These are phyloP conservation scores for Fusarium sp. DNA, from an alignment of 2,329 filamentous ascomycete genomes.

Conservation along the genomic window DNA sequence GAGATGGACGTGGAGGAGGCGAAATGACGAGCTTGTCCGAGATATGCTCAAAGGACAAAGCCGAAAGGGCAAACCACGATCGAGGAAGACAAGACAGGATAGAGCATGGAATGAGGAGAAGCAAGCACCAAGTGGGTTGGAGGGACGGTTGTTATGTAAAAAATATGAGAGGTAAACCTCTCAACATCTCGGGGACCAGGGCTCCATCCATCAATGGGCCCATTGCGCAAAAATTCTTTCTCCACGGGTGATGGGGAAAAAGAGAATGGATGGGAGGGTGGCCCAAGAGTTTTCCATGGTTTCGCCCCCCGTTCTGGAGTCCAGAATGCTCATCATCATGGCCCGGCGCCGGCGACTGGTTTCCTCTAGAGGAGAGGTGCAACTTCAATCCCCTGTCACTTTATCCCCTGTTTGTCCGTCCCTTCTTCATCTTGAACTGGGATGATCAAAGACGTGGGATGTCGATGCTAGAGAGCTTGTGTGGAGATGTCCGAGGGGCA, in stretches of 20 bases:
- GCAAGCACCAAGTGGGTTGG: constrained; percentile 41
- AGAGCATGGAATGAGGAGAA: constrained; percentile 15
- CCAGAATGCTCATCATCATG: constrained; percentile 7
- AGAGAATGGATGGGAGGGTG: constrained; percentile 1
- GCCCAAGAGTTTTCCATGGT: constrained; percentile 12
- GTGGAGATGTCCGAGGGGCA: constrained; percentile 1
- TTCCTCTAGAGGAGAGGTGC: not conserved
- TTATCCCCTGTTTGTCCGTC: not conserved
- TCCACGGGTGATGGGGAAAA: constrained; percentile 21
- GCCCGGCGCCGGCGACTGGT: not conserved
- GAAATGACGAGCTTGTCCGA: not conserved
- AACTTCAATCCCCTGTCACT: not conserved
- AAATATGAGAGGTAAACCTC: constrained; percentile 28
- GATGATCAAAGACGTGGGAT: constrained; percentile 1
- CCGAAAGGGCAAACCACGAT: not conserved
- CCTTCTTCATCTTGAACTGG: not conserved
- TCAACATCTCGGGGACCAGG: constrained; percentile 22
- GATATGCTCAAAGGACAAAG: not conserved
- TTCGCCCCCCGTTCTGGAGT: constrained; percentile 24
- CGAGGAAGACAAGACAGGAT: not conserved
- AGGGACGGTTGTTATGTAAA: constrained; percentile 43
- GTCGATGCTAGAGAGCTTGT: not conserved
- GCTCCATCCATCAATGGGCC: constrained; percentile 40
- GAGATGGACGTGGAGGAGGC: not conserved
- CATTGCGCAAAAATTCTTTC: constrained; percentile 42